A percentile compares a stretch with the other conserved stretches of the same genome.
Conservation (phyloP, 371 early-diverging fungal genomes). For the Mortierella sp. region DNA sequence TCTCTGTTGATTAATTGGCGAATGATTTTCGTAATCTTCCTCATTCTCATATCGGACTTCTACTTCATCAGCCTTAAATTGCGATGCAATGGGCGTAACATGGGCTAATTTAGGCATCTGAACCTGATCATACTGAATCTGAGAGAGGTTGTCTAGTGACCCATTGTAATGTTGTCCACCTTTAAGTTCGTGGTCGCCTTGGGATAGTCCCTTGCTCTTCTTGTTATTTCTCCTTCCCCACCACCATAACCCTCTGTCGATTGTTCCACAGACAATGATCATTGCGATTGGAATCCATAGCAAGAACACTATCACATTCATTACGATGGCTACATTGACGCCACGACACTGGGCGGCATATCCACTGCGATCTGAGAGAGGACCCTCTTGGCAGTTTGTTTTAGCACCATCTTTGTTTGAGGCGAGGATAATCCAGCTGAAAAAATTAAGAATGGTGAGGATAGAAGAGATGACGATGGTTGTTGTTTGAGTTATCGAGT, state of each 20-base stretch:
- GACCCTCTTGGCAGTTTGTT: slow-evolving; percentile 29
- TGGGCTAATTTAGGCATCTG: slow-evolving; percentile 30
- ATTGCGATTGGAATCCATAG: slow-evolving; percentile 47
- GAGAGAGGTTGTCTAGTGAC: slow-evolving; percentile 13
- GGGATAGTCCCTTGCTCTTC: slow-evolving; percentile 24
- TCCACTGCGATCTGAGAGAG: slow-evolving; percentile 12
- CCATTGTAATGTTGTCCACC: neutral
- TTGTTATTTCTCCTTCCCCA: slow-evolving; percentile 29
- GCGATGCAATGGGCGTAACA: slow-evolving; percentile 51
- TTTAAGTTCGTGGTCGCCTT: slow-evolving; percentile 47
- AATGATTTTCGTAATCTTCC: slow-evolving; percentile 27
- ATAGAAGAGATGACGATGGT: slow-evolving; percentile 41
- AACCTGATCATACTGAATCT: slow-evolving; percentile 16
- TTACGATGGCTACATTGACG: slow-evolving; percentile 40
- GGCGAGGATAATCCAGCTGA: slow-evolving; percentile 53
- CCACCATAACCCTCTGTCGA: slow-evolving; percentile 48
- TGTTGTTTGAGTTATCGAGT: slow-evolving; percentile 33
- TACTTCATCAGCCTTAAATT: slow-evolving; percentile 13
- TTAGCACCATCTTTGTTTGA: slow-evolving; percentile 45
- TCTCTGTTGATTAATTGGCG: neutral
- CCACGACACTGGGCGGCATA: slow-evolving; percentile 42
- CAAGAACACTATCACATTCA: slow-evolving; percentile 47
- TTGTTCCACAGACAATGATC: slow-evolving; percentile 48
- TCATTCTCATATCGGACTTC: neutral
- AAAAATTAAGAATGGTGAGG: slow-evolving; percentile 47